Base-by-base conservation (phyloP, 305 asterid species). In the Fraxinus dipetala region DNA sequence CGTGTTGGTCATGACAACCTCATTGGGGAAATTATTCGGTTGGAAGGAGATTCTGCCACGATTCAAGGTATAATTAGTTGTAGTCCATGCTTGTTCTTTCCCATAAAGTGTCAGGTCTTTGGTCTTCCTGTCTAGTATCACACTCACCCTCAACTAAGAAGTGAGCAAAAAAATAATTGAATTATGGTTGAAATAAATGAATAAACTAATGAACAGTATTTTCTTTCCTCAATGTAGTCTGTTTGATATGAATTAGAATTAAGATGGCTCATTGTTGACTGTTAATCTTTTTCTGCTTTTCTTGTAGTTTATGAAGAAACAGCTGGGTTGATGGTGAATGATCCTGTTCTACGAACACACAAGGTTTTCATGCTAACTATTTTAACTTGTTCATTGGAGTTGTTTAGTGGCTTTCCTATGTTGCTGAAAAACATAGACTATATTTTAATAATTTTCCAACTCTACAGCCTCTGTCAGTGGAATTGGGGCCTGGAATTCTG, bases 11-110 rank as follows among this genome's bases (percentile, higher is more conserved):
- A 93, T 78, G 98, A 95, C 89, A 95, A 94, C 26, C 97, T 95
- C 77, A 94, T 95, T 86, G 99, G 98, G 65, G 98, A 94, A 90
- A 95, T 95, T 85, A 95, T 95, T 89, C 92, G 99, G 59, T 85
- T 95, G 86, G 99, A 95, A 89, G 99, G 99, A 87, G 98, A 95
- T 89, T 95, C 99, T 70, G 99, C 99, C 87, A 95, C 99, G 36
- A 95, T 95, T 81, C 99, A 95, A 90, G 99, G 99, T 92, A 75
- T 72, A 83, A 32, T 79, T 56, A 59, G 6, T 35, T 22, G 75
- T 73, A 31, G 59, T 40, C 81, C 28, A 11, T 61, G 38, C 59
- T 78, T 40, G 28, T 38, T 75, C 56, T 79, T 38, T 28, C 16
- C 24, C 40, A 18, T 79, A 36, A 24, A 26, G 75, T 54, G 43